phyloP scores from a whole-genome alignment of 306 rosid genomes.

The Macrotyloma uniflorum region DNA sequence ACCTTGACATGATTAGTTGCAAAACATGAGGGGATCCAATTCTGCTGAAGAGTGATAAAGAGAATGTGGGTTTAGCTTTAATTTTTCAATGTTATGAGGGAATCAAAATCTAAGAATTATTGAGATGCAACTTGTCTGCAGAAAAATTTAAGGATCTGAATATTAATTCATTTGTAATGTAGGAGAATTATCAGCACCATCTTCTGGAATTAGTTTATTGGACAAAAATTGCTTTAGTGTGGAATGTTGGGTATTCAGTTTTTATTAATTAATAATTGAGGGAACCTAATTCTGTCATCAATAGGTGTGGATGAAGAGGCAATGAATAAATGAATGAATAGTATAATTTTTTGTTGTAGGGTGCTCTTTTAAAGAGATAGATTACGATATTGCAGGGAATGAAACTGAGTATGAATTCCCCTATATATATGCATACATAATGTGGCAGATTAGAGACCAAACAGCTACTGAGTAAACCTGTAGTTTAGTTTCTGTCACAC shows the following conservation, averaged over 20 bases:
- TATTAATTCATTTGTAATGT: neutral
- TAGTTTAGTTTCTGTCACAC: neutral
- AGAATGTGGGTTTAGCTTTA: neutral
- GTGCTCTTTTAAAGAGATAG: slow-evolving; percentile 43
- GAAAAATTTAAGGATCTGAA: neutral
- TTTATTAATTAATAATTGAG: neutral
- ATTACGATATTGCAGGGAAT: slow-evolving; percentile 23
- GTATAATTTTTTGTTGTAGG: slow-evolving; percentile 31
- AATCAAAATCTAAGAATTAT: neutral
- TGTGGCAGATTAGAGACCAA: neutral
- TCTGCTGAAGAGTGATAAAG: neutral
- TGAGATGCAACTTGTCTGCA: neutral
- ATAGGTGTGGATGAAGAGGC: slow-evolving; percentile 33
- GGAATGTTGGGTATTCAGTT: neutral
- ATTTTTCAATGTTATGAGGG: neutral
- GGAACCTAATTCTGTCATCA: slow-evolving; percentile 40
- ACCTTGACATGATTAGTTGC: no score
- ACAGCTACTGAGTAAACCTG: neutral
- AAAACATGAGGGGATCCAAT: no score
- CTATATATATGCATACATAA: slow-evolving; percentile 12
- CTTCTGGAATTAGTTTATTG: neutral
- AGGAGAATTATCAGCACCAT: neutral
- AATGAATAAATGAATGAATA: neutral
- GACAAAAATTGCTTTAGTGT: neutral
- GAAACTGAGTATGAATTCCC: neutral